Evolutionary conservation across 768 basidiomycete species (phyloP).

Genomic region (Leucocoprinus sp.): DNA sequence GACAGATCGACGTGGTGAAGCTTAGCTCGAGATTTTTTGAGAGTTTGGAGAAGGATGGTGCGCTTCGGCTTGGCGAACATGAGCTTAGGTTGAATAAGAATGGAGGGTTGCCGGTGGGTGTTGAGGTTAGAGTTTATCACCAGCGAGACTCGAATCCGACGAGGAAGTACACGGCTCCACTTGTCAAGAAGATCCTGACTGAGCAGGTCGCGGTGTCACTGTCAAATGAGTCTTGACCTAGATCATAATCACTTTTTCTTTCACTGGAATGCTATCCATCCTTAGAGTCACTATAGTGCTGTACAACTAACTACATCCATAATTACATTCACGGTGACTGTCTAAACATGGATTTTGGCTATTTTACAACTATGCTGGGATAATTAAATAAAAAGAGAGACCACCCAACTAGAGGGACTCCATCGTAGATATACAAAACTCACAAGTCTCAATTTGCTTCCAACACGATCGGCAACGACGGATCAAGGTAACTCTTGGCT

Average conservation of each 20-base stretch:
- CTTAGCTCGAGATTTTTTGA: constrained; percentile 44
- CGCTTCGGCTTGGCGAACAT: constrained; percentile 44
- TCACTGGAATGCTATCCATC: too few relatives aligned
- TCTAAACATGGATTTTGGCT: background rate
- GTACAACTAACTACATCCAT: too few relatives aligned
- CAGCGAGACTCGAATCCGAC: constrained; percentile 58
- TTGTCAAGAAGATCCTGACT: constrained; percentile 56
- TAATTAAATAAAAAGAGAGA: constrained; percentile 7
- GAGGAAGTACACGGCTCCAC: constrained; percentile 60
- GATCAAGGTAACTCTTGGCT: constrained; percentile 23
- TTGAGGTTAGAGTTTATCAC: constrained; percentile 46
- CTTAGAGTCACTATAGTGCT: too few relatives aligned
- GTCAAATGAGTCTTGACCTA: too few relatives aligned
- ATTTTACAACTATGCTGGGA: constrained; percentile 2
- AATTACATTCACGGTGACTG: too few relatives aligned
- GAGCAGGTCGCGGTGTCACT: constrained; percentile 5
- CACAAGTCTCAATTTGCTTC: background rate
- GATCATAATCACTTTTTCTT: too few relatives aligned
- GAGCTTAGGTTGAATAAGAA: constrained; percentile 26
- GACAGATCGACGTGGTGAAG: constrained; percentile 24
- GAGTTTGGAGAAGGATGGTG: constrained; percentile 49
- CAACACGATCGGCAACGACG: constrained; percentile 13
- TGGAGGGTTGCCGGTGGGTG: constrained; percentile 20
- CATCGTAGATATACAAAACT: background rate
- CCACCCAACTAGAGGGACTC: background rate